Conservation (phyloP, 805 yeast species). For the Teunomyces atbi region DNA sequence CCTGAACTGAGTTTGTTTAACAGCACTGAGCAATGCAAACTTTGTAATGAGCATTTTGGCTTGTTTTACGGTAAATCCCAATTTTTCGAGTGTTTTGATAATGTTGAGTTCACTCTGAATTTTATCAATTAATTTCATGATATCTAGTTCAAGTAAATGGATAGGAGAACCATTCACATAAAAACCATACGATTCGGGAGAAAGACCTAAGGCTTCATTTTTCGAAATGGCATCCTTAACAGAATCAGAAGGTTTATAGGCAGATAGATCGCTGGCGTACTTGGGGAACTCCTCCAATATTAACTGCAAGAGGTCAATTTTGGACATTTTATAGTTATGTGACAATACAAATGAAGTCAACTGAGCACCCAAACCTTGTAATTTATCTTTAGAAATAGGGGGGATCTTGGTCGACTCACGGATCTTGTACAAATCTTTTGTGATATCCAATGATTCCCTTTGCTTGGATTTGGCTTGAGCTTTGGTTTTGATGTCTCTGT, state of each 20-base stretch:
- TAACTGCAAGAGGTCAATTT: constrained; percentile 37
- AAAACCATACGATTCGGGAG: constrained; percentile 46
- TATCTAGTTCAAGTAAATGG: constrained; percentile 42
- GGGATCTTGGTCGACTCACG: constrained; percentile 20
- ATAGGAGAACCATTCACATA: constrained; percentile 70
- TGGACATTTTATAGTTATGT: constrained; percentile 15
- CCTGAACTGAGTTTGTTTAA: constrained; percentile 34
- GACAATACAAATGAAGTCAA: constrained; percentile 38
- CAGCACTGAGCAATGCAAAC: constrained; percentile 41
- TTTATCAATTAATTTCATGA: constrained; percentile 43
- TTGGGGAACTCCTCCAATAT: constrained; percentile 56
- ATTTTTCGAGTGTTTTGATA: constrained; percentile 20
- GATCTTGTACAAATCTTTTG: constrained; percentile 17
- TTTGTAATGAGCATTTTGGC: constrained; percentile 33
- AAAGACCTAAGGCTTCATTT: constrained; percentile 39
- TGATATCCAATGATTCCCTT: constrained; percentile 14
- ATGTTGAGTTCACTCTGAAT: constrained; percentile 24
- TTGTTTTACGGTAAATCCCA: constrained; percentile 33
- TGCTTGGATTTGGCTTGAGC: constrained; percentile 24
- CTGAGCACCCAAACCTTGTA: constrained; percentile 39
- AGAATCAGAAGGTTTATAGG: constrained; percentile 11
- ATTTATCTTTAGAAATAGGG: constrained; percentile 27
- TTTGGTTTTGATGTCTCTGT: constrained; percentile 40
- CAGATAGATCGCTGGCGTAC: constrained; percentile 37
- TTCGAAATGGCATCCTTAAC: constrained; percentile 23